Percentiles rank a stretch among this genome's conserved stretches.
Evolutionary conservation across 768 basidiomycete species (phyloP).

Genomic region (Hygrophoropsis aurantiaca): DNA sequence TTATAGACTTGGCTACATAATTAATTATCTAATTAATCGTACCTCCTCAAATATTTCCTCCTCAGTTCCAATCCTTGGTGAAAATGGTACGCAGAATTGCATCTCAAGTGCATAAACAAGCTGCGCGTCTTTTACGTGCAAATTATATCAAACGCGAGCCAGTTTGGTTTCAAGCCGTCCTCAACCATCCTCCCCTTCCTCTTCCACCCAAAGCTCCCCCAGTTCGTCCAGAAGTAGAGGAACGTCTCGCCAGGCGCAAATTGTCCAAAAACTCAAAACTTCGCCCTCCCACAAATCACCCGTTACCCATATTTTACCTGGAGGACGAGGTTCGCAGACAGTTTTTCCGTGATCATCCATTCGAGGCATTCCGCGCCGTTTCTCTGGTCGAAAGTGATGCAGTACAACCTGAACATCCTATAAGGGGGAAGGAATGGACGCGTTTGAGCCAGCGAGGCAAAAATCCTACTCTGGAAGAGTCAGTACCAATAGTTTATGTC

Average conservation of each 20-base stretch:
- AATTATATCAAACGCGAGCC: conserved; percentile 65
- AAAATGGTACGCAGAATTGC: conserved; percentile 79
- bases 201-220: conserved; percentile 77
- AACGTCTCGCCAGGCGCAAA: conserved; percentile 18
- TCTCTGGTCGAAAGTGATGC: conserved; percentile 71
- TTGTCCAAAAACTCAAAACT: conserved; percentile 24
- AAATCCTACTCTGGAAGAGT: conserved; percentile 92
- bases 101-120: conserved; percentile 85
- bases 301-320: conserved; percentile 67
- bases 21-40: too few relatives aligned
- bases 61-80: not conserved
- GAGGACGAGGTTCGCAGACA: conserved; percentile 86
- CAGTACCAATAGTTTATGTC: conserved; percentile 30
- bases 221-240: conserved; percentile 54
- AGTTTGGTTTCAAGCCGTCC: conserved; percentile 81
- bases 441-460: conserved; percentile 76
- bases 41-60: not conserved
- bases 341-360: conserved; percentile 96
- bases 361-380: conserved; percentile 85
- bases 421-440: conserved; percentile 69
- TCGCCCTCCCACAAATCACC: conserved; percentile 42
- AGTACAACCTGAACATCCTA: conserved; percentile 54
- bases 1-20: too few relatives aligned
- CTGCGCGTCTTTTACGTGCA: conserved; percentile 74
- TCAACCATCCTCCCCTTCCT: conserved; percentile 84